phyloP scores from a whole-genome alignment of 352 stramenopile species.

The Phytophthora sansomeana region DNA sequence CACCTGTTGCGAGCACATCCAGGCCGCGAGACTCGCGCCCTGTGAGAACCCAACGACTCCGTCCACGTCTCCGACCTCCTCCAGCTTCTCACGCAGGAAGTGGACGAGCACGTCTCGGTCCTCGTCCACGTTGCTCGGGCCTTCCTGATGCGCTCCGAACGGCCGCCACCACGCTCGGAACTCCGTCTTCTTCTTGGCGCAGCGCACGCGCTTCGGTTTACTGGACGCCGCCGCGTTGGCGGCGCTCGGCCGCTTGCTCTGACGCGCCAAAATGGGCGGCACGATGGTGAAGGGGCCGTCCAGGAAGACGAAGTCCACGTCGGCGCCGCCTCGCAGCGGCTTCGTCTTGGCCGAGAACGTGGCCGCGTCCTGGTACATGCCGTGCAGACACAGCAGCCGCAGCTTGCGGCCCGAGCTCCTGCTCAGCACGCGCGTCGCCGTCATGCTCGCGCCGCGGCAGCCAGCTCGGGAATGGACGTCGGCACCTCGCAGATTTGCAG shows the following conservation, averaged over 20 bases:
- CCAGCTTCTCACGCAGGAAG: constrained; percentile 67
- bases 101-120: constrained; percentile 64
- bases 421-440: constrained; percentile 21
- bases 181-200: constrained; percentile 60
- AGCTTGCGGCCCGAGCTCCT: constrained; percentile 46
- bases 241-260: constrained; percentile 37
- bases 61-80: constrained; percentile 69
- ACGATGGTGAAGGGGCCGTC: constrained; percentile 79
- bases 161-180: constrained; percentile 85
- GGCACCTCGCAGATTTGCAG: constrained; percentile 18
- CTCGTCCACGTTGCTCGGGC: constrained; percentile 53
- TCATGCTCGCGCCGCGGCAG: constrained; percentile 21
- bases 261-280: constrained; percentile 68
- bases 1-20: constrained; percentile 80
- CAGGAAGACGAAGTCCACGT: constrained; percentile 76
- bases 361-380: constrained; percentile 86
- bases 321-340: constrained; percentile 45
- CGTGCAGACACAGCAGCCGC: constrained; percentile 82
- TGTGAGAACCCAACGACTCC: constrained; percentile 88
- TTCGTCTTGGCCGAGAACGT: constrained; percentile 78
- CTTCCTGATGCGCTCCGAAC: constrained; percentile 55
- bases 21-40: constrained; percentile 78
- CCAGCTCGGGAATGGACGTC: constrained; percentile 19
- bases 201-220: constrained; percentile 46
- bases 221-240: constrained; percentile 4